Conservation (phyloP, 306 rosid species). For the Begonia masoniana region DNA sequence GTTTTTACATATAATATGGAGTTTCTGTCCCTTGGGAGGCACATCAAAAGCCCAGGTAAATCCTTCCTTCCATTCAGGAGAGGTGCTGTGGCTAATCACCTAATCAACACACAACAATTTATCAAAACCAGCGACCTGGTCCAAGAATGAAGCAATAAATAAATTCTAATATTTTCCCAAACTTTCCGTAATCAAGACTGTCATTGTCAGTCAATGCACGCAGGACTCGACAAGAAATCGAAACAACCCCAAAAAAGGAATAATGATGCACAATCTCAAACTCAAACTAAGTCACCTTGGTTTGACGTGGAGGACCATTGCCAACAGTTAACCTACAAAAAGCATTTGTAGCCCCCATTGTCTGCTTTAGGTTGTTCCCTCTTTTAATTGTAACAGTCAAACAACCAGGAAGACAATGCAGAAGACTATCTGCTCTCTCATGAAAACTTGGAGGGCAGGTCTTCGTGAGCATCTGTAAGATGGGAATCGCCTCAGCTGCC, state of each 20-base stretch:
- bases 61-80: slow-evolving; percentile 99
- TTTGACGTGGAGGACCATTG: slow-evolving; percentile 88
- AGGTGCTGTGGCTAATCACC: slow-evolving; percentile 78
- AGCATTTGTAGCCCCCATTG: slow-evolving; percentile 94
- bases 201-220: neutral
- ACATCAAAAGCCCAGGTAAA: slow-evolving; percentile 95
- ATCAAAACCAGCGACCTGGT: neutral
- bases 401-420: slow-evolving; percentile 97
- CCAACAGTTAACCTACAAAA: slow-evolving; percentile 86
- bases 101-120: slow-evolving; percentile 12
- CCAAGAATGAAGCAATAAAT: neutral
- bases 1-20: slow-evolving; percentile 91
- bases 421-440: slow-evolving; percentile 85
- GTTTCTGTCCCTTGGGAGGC: slow-evolving; percentile 96
- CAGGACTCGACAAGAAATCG: neutral
- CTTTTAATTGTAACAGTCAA: slow-evolving; percentile 87
- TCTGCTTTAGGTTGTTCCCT: slow-evolving; percentile 86
- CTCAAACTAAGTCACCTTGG: slow-evolving; percentile 46
- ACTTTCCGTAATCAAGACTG: too few relatives aligned
- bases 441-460: slow-evolving; percentile 97
- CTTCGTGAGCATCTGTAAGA: slow-evolving; percentile 95
- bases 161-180: too few relatives aligned
- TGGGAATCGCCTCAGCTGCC: slow-evolving; percentile 97
- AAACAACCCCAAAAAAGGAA: neutral
- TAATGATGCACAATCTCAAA: neutral